Percentiles rank a stretch among this genome's conserved stretches.
Evolutionary conservation across 2,329 filamentous ascomycete genomes (phyloP).

Genomic region (Neoascochyta sp.): DNA sequence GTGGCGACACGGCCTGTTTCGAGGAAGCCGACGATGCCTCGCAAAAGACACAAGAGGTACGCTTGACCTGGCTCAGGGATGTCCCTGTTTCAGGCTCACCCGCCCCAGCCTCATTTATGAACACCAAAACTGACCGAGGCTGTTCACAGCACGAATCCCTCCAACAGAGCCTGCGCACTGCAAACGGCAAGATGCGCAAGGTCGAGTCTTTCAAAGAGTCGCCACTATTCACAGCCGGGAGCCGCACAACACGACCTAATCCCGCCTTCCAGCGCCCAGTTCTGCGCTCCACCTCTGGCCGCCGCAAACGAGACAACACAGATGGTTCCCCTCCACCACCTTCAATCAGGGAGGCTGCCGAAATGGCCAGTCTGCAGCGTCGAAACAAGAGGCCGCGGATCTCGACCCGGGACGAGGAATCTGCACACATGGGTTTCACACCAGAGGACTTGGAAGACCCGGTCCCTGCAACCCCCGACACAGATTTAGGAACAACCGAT

Average conservation of each 20-base stretch:
- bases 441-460: constrained; percentile 34
- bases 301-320: constrained; percentile 43
- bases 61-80: constrained; percentile 23
- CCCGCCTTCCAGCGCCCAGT: constrained; percentile 15
- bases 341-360: constrained; percentile 53
- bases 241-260: constrained; percentile 33
- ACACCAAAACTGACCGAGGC: constrained; percentile 20
- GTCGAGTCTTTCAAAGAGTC: constrained; percentile 39
- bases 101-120: constrained; percentile 12
- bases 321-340: constrained; percentile 48
- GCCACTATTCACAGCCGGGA: constrained; percentile 42
- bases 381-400: constrained; percentile 49
- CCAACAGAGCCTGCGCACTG: constrained; percentile 43
- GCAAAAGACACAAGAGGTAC: constrained; percentile 53
- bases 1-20: constrained; percentile 59
- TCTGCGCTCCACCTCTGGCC: constrained; percentile 26
- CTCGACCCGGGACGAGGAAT: constrained; percentile 20
- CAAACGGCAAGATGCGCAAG: constrained; percentile 47
- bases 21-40: constrained; percentile 58
- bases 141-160: constrained; percentile 43
- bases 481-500: constrained; percentile 26
- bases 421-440: constrained; percentile 20
- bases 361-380: constrained; percentile 48
- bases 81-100: constrained; percentile 16
- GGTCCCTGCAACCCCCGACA: constrained; percentile 38